Base-by-base conservation (phyloP, 345 rosid genomes). In the Pugionium dolabratum region DNA sequence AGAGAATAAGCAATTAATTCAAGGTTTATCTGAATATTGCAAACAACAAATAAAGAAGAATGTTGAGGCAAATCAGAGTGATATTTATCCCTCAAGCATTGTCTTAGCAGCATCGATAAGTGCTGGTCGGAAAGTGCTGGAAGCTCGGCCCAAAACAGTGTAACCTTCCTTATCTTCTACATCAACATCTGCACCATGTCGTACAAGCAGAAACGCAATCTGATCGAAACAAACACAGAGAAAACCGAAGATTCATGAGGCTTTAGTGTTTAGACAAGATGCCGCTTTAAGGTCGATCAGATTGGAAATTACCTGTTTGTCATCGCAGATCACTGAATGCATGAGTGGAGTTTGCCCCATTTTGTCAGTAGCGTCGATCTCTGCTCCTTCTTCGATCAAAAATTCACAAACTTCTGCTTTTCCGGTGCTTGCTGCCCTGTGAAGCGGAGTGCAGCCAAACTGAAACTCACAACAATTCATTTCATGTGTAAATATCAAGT, bases 141-240 rank as follows among this genome's bases (percentile, higher is more conserved):
- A 78, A 65, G 98, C 91, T 72, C 83, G 89, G 30, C 97, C 98
- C n/a, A 93, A 86, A 64, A 89, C 97, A 4, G 97, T 87, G 85
- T 86, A 93, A 0, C 96, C 97, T 79, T 93, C 98, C 54, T 87
- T 89, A 78, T 89, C 98, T 81, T 87, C 93, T 63, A 77, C 78
- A 52, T 93, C 94, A 0, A 93, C 88, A 67, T 93, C 90, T 45
- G 94, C 94, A 72, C 97, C 98, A 77, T 89, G 91, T 75, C 98
- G 77, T 71, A 89, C 75, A 59, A 87, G 82, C 6, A 93, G 84
- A 56, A 89, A 76, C 18, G 97, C 91, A 10, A 87, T 94, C 98
- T 93, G 69, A 1, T 28, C 34, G 39, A 73, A 26, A 44, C 0
- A 39, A 73, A 31, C 54, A 59, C 37, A 48, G 35, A 46, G 32